Evolutionary conservation across 805 yeast genomes (phyloP).

Genomic region (Wickerhamiella parazyma): DNA sequence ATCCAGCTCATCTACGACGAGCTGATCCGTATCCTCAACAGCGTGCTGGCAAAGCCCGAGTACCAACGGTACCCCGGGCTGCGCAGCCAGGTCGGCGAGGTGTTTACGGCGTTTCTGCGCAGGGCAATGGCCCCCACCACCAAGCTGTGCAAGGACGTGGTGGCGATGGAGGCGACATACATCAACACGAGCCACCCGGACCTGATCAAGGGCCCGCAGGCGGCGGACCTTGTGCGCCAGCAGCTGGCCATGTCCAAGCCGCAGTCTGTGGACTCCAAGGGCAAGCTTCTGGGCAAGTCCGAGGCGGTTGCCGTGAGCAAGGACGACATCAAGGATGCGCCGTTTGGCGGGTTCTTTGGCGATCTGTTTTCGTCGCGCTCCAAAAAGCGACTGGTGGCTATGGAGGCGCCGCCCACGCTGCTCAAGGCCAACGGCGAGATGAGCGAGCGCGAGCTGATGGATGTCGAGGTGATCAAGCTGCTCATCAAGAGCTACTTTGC

Average conservation of each 20-base stretch:
- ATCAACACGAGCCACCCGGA: constrained; percentile 98
- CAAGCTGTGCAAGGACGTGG: constrained; percentile 69
- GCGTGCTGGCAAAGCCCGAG: constrained; percentile 66
- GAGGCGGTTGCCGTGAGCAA: constrained; percentile 19
- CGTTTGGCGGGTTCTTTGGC: constrained; percentile 74
- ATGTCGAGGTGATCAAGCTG: constrained; percentile 89
- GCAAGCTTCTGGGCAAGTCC: constrained; percentile 50
- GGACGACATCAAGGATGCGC: constrained; percentile 32
- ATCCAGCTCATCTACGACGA: constrained; percentile 89
- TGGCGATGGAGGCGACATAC: constrained; percentile 76
- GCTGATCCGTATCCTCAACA: constrained; percentile 78
- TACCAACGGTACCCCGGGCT: constrained; percentile 86
- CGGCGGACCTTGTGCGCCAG: constrained; percentile 83
- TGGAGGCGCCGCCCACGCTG: constrained; percentile 95
- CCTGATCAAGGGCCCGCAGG: constrained; percentile 84
- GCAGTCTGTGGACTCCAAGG: constrained; percentile 80
- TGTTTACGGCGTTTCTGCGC: constrained; percentile 68
- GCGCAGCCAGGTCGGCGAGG: constrained; percentile 71
- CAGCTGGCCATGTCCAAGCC: constrained; percentile 62
- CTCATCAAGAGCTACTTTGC: constrained; percentile 79
- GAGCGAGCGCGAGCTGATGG: constrained; percentile 91
- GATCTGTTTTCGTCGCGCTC: constrained; percentile 87
- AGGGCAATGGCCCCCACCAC: constrained; percentile 76
- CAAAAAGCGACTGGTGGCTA: constrained; percentile 80
- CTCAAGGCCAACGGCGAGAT: constrained; percentile 81